Base-by-base conservation (phyloP, 1,139 yeast species). In the Candida buenavistaensis region DNA sequence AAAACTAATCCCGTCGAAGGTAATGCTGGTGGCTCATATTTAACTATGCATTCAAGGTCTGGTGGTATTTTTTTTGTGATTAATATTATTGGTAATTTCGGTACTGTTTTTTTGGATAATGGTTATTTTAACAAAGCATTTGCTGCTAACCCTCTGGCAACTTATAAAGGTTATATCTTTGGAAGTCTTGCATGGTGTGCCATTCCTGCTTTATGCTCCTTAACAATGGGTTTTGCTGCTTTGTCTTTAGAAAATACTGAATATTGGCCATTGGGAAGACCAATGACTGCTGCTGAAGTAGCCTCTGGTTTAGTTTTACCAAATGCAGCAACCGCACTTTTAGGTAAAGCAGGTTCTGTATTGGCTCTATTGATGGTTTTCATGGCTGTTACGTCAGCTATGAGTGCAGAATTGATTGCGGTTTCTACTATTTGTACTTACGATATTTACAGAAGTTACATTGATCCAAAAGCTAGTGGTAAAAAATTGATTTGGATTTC, bases 111-210 rank as follows among this genome's bases (percentile, higher is more conserved):
- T 57, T 67, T 88, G 52, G 96, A 88, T 56, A 84, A 84, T 49
- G 95, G 95, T 26, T 89, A 88, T 62, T 88, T 90, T 81, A 84
- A 85, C 62, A 84, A 85, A 62, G 95, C 95, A 5, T 84, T 88
- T 57, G 90, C 95, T 30, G 85, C 95, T 9, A 72, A 81, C 44
- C 94, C 96, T 12, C 83, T 79, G 3, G 81, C 94, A 24, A 87
- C 95, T 20, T 68, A 88, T 50, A 92, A 94, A n/a, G 96, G 96
- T 12, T 88, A 89, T 57, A 80, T 87, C 22, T 62, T 86, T 46
- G 96, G 96, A 38, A 96, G 96, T n/a, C 57, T 88, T 35, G 82
- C 92, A 0, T 89, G 96, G 96, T 83, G 86, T 55, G 92, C 95
- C 7, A 81, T 88, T 45, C 96, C 96, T 24, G 82, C 82, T 66